phyloP scores from a whole-genome alignment of 2,329 filamentous ascomycete genomes.

The Aspergillus vadensis region DNA sequence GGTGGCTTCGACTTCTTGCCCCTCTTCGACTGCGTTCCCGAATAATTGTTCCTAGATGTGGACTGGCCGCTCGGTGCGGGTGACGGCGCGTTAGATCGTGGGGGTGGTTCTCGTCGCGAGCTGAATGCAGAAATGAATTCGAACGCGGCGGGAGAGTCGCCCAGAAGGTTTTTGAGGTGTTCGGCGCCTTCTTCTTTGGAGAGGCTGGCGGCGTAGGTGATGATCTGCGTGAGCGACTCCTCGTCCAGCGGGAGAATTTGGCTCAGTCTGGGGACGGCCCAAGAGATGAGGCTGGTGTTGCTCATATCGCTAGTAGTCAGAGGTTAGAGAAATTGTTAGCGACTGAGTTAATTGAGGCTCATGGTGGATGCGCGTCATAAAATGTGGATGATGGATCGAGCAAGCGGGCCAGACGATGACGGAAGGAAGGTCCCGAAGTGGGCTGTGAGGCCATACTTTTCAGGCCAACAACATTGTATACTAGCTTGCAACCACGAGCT shows the following conservation, averaged over 20 bases:
- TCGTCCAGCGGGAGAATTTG: conserved; percentile 82
- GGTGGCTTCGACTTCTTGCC: conserved; percentile 61
- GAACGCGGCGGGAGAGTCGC: conserved; percentile 74
- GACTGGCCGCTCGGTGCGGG: conserved; percentile 32
- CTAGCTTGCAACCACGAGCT: not conserved
- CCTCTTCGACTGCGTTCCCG: conserved; percentile 29
- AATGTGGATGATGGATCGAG: not conserved
- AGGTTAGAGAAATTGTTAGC: not conserved
- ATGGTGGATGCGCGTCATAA: not conserved
- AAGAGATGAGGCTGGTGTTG: conserved; percentile 44
- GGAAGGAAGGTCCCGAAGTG: conserved; percentile 10
- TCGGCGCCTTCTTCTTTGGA: conserved; percentile 76
- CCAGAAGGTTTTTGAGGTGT: conserved; percentile 84
- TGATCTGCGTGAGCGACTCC: conserved; percentile 77
- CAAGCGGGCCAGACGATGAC: not conserved
- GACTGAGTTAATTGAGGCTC: conserved; percentile 6
- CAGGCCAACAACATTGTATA: conserved; percentile 12
- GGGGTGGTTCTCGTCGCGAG: conserved; percentile 52
- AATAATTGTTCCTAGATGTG: conserved; percentile 1
- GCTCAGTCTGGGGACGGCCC: conserved; percentile 71
- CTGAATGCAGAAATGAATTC: conserved; percentile 78
- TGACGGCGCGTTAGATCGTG: conserved; percentile 19
- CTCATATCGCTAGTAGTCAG: conserved; percentile 25
- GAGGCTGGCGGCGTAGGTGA: conserved; percentile 77
- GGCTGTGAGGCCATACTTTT: conserved; percentile 14